phyloP scores from a whole-genome alignment of 257 asterid genomes.

The Ilex aquifolium region DNA sequence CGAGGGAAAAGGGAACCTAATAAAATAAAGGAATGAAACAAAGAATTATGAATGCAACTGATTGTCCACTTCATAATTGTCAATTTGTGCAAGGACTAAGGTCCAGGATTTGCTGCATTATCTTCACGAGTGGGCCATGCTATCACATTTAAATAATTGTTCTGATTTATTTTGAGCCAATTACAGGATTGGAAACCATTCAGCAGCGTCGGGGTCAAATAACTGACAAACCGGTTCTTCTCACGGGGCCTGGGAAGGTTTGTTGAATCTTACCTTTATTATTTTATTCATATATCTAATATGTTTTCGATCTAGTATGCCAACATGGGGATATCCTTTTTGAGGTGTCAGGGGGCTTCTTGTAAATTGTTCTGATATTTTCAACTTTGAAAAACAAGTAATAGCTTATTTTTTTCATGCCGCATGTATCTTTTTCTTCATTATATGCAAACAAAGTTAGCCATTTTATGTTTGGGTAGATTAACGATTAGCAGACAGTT shows the following conservation, averaged over 20 bases:
- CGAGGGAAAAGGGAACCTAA: neutral
- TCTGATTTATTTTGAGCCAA: neutral
- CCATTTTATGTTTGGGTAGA: no score
- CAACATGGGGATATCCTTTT: neutral
- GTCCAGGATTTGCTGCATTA: neutral
- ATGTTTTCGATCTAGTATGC: neutral
- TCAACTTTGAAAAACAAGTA: no score
- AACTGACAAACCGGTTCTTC: slow-evolving; percentile 84
- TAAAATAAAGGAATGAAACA: no score
- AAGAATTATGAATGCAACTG: neutral
- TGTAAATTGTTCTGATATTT: no score
- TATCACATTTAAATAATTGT: no score
- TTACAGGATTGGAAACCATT: slow-evolving; percentile 70
- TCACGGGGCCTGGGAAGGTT: slow-evolving; percentile 95
- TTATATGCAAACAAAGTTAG: no score
- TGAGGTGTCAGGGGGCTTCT: neutral
- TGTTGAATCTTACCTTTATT: slow-evolving; percentile 1
- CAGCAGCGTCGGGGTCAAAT: slow-evolving; percentile 67
- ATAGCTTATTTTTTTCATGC: no score
- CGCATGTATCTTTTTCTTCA: no score
- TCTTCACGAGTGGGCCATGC: neutral
- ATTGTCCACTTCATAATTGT: no score
- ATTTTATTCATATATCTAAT: neutral
- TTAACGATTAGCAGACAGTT: no score
- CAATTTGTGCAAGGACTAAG: neutral